Evolutionary conservation across 2,329 filamentous ascomycete species (phyloP), one percentile per base, ranked within the genome.

Genomic region (Aspergillus pseudoviridinutans): DNA sequence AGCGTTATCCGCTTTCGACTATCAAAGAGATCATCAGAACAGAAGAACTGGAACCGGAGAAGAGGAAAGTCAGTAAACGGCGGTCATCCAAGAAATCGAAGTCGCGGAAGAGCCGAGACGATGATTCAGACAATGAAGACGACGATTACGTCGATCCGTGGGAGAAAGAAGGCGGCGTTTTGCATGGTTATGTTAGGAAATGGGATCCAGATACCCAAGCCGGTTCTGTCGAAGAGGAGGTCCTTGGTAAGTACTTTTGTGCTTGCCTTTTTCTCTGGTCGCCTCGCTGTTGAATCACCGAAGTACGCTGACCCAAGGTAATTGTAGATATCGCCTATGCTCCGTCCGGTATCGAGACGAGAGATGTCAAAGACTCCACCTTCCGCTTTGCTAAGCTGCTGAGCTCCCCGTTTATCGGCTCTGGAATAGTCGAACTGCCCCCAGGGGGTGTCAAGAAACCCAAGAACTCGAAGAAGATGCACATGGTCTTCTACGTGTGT

Each of bases 381-480:
- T 97, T 97, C 80, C 84, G 85, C 56, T 97, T 96, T 71, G 90
- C 90, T 35, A 97, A 97, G 78, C 89, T 93, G 59, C 83, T 95
- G 57, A 90, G 87, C 28, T 80, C 90, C 60, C 86, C 89, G 0
- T 97, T 96, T 74, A 91, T 97, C 73, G 92, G 92, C 35, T 88
- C 89, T 9, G 94, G 94, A 17, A 84, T 97, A 53, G 90, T 99
- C 41, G 93, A 97, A 67, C 79, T 99, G 52, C 90, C 91, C 5
- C 87, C 91, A 0, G 88, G 89, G 2, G 86, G 90, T 32, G 85
- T 89, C 70, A 99, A 99, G 80, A 86, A 87, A 65, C 85, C 88
- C 51, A 97, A 97, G 81, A 97, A 97, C 75, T 89, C 90, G 38
- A 84, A 93, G 61, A 92, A 90, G 78, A 97, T 97, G 91, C 92